phyloP scores from a whole-genome alignment of 1,284 basidiomycete species.

The Tilletia walkeri region DNA sequence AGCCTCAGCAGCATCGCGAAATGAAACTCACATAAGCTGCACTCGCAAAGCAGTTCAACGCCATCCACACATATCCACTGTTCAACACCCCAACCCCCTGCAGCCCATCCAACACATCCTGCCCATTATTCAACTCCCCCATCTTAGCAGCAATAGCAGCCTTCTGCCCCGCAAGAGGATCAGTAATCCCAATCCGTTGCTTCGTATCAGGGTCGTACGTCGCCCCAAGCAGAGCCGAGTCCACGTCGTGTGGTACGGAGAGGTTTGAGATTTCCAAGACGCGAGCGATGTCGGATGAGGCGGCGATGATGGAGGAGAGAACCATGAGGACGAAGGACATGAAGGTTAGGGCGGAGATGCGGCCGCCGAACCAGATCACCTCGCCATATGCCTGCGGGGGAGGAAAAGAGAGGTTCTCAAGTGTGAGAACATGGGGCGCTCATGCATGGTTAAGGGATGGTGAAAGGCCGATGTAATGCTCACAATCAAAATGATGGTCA shows the following conservation, averaged over 20 bases:
- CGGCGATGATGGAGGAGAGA: constrained; percentile 90
- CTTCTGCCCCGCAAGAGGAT: constrained; percentile 36
- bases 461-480: constrained; percentile 40
- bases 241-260: constrained; percentile 44
- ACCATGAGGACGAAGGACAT: constrained; percentile 93
- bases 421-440: constrained; percentile 6
- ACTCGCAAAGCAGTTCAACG: constrained; percentile 83
- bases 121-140: constrained; percentile 22
- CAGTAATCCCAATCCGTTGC: constrained; percentile 17
- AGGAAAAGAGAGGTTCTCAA: not conserved
- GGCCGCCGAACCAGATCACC: constrained; percentile 92
- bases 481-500: constrained; percentile 96
- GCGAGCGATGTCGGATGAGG: constrained; percentile 78
- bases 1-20: constrained; percentile 16
- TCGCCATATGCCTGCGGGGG: constrained; percentile 82
- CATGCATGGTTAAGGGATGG: not conserved
- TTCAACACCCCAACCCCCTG: constrained; percentile 37
- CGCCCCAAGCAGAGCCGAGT: constrained; percentile 34
- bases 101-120: constrained; percentile 38
- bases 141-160: constrained; percentile 31
- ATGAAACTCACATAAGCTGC: constrained; percentile 77
- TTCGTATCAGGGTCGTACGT: constrained; percentile 26
- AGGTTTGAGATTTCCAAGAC: constrained; percentile 56
- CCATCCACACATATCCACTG: constrained; percentile 91
- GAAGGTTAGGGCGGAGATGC: constrained; percentile 81